Evolutionary conservation across 164 flowering plant species (phyloP).

Genomic region (Hamamelis virginiana): DNA sequence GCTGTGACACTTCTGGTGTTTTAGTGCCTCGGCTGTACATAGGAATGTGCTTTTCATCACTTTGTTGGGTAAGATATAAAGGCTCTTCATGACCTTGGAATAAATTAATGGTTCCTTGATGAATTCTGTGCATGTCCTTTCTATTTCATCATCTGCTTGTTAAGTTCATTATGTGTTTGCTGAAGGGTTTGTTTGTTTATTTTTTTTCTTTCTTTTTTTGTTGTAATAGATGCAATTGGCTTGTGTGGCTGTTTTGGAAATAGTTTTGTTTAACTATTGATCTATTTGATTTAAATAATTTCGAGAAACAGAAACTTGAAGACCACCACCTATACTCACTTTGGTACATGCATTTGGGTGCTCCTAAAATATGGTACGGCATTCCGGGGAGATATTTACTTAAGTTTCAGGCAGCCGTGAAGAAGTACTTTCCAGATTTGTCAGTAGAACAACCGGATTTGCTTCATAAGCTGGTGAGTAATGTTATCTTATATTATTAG

Average conservation of each 20-base stretch:
- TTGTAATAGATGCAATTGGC: too few species aligned
- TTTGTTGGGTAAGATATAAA: conserved; percentile 50
- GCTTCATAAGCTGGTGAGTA: conserved; percentile 39
- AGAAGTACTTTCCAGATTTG: conserved; percentile 32
- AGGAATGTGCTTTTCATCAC: conserved; percentile 91
- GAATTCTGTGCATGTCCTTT: not conserved
- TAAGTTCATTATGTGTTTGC: not conserved
- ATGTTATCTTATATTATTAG: not conserved
- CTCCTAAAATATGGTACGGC: conserved; percentile 56
- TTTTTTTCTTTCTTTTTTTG: too few species aligned
- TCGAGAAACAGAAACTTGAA: conserved; percentile 44
- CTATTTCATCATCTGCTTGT: not conserved
- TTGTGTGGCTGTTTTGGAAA: not conserved
- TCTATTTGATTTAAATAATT: not conserved
- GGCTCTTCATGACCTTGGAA: not conserved
- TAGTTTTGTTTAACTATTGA: not conserved
- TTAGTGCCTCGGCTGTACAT: conserved; percentile 56
- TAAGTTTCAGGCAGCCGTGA: conserved; percentile 37
- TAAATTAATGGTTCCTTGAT: not conserved
- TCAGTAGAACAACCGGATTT: conserved; percentile 26
- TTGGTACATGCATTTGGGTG: conserved; percentile 51
- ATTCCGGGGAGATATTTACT: conserved; percentile 30
- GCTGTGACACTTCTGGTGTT: conserved; percentile 35
- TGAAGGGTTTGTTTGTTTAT: too few species aligned
- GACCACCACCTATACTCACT: conserved; percentile 52